Evolutionary conservation across 2,329 filamentous ascomycete species (phyloP).

Genomic region (Metarhizium sp.): DNA sequence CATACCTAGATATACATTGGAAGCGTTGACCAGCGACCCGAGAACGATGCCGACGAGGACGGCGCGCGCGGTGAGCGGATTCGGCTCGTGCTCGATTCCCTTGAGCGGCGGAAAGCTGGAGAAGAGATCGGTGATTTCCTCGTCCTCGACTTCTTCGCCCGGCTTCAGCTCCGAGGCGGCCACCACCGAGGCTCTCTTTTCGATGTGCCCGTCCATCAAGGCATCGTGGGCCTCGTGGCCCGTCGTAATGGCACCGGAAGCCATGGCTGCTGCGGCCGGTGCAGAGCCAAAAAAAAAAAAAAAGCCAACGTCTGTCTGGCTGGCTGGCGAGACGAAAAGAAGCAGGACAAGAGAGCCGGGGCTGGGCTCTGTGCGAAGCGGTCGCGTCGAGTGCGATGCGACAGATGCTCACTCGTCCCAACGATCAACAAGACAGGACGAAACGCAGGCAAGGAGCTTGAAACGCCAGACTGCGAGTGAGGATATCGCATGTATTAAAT

Average conservation of each 20-base stretch:
- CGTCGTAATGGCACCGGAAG: background rate
- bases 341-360: background rate
- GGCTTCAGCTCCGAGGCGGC: slow-evolving; percentile 18
- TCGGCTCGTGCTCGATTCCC: slow-evolving; percentile 31
- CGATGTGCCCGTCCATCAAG: slow-evolving; percentile 2
- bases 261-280: background rate
- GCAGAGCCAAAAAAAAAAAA: background rate
- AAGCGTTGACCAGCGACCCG: slow-evolving; percentile 51
- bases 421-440: background rate
- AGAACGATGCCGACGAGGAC: slow-evolving; percentile 44
- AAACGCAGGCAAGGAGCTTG: background rate
- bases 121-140: slow-evolving; percentile 26
- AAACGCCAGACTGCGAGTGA: background rate
- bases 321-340: background rate
- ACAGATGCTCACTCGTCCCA: background rate
- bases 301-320: background rate
- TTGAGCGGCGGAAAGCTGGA: slow-evolving; percentile 31
- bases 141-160: slow-evolving; percentile 16
- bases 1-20: slow-evolving; percentile 51
- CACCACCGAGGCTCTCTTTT: slow-evolving; percentile 15
- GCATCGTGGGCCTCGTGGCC: background rate
- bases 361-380: background rate
- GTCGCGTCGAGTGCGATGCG: background rate
- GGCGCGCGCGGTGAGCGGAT: slow-evolving; percentile 46
- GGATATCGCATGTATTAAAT: background rate